Percentiles rank a stretch among this genome's conserved stretches.
Conservation (phyloP, 2,329 filamentous ascomycete species). For the Cladosporium sp. region DNA sequence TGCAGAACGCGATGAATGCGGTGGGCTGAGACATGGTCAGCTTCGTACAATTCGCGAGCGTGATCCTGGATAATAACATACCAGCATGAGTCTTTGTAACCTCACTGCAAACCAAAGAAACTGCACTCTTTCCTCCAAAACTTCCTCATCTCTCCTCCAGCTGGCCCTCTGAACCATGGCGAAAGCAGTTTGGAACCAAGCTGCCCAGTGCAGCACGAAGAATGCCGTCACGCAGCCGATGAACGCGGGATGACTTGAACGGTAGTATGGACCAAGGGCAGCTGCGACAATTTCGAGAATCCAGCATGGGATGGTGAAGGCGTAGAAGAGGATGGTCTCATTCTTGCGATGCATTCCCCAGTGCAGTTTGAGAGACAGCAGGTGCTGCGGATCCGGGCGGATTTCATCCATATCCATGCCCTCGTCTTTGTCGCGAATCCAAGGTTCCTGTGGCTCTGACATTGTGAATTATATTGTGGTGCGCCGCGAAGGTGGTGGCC, state of each 20-base stretch:
- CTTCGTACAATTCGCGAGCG: background rate
- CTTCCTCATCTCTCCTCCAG: slow-evolving; percentile 30
- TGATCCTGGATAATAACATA: slow-evolving; percentile 15
- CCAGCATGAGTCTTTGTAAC: slow-evolving; percentile 29
- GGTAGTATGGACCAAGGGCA: slow-evolving; percentile 19
- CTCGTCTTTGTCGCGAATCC: slow-evolving; percentile 9
- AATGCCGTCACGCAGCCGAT: slow-evolving; percentile 22
- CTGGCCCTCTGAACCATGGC: slow-evolving; percentile 31
- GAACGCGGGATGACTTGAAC: slow-evolving; percentile 21
- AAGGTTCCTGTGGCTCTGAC: slow-evolving; percentile 8
- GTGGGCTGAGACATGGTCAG: slow-evolving; percentile 23
- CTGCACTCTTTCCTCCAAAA: slow-evolving; percentile 28
- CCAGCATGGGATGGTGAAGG: slow-evolving; percentile 25
- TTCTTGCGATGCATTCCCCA: slow-evolving; percentile 25
- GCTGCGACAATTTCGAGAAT: slow-evolving; percentile 26
- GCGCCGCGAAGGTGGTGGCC: background rate
- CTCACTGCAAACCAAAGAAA: slow-evolving; percentile 30
- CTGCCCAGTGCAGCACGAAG: slow-evolving; percentile 28
- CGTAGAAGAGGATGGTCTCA: slow-evolving; percentile 29
- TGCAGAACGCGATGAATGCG: slow-evolving; percentile 26
- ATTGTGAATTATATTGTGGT: background rate
- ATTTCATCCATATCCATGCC: slow-evolving; percentile 12
- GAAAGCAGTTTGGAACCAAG: slow-evolving; percentile 30
- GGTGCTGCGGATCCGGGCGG: slow-evolving; percentile 12
- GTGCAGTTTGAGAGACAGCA: slow-evolving; percentile 21